A percentile compares a stretch with the other conserved stretches of the same genome.
These are phyloP conservation scores for Graphium sp. DNA, from an alignment of 2,329 filamentous ascomycete genomes.

Conservation along the genomic window DNA sequence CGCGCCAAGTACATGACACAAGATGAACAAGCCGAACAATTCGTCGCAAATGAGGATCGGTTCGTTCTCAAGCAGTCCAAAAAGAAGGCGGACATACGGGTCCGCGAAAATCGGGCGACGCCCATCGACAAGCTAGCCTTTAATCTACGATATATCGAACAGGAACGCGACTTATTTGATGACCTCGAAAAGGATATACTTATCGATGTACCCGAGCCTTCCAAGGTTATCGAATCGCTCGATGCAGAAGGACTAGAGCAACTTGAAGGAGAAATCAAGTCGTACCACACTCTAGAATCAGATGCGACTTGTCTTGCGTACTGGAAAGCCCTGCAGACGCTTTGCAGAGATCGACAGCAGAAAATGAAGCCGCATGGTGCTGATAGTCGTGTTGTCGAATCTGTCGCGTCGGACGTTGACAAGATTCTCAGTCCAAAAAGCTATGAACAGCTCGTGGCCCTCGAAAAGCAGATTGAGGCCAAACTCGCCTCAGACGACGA, in stretches of 20 bases:
- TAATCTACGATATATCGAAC: conserved; percentile 74
- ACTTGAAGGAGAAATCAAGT: conserved; percentile 63
- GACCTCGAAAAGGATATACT: conserved; percentile 60
- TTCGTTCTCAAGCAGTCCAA: conserved; percentile 95
- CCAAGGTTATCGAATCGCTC: conserved; percentile 62
- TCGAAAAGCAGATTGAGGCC: conserved; percentile 72
- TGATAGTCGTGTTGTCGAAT: conserved; percentile 61
- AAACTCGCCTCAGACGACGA: conserved; percentile 77
- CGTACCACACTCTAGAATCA: conserved; percentile 69
- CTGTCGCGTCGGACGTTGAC: conserved; percentile 78
- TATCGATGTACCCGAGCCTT: conserved; percentile 64
- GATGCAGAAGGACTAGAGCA: conserved; percentile 50
- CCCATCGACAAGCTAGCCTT: conserved; percentile 91
- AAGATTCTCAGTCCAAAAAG: conserved; percentile 72
- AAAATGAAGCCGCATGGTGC: conserved; percentile 41
- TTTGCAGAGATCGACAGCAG: conserved; percentile 61
- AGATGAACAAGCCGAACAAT: conserved; percentile 63
- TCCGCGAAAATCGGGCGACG: conserved; percentile 78
- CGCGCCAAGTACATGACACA: conserved; percentile 46
- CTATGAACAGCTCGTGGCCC: conserved; percentile 66
- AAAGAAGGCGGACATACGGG: conserved; percentile 91
- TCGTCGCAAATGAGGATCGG: conserved; percentile 86
- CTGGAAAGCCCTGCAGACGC: conserved; percentile 78
- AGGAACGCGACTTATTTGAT: conserved; percentile 70
- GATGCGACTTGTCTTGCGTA: conserved; percentile 68